Evolutionary conservation across 768 basidiomycete species (phyloP).

Genomic region (Butyriboletus loyo): DNA sequence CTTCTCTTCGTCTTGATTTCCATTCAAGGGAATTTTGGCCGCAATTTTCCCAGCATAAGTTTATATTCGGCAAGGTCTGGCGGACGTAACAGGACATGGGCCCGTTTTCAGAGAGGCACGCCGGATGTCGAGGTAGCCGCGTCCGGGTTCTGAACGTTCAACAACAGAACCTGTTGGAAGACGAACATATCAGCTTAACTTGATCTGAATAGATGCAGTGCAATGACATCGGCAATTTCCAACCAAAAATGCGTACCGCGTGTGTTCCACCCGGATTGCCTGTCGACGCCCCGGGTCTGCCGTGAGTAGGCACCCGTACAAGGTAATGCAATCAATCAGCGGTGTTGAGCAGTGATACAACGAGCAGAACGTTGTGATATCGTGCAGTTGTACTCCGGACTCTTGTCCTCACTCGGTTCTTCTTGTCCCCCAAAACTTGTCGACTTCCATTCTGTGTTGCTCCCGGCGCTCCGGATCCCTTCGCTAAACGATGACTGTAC

Average conservation of each 20-base stretch:
- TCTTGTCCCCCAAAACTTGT: background rate
- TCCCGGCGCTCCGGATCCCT: conserved; percentile 8
- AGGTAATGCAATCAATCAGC: conserved; percentile 10
- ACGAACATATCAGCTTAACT: conserved; percentile 5
- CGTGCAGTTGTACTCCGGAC: background rate
- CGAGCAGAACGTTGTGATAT: conserved; percentile 3
- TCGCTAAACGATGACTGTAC: conserved; percentile 17
- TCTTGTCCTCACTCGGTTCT: background rate
- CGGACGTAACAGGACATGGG: background rate
- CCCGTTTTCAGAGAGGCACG: background rate
- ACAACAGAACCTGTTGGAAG: conserved; percentile 1
- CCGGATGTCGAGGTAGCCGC: conserved; percentile 23
- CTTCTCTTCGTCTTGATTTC: conserved; percentile 1
- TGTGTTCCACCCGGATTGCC: conserved; percentile 18
- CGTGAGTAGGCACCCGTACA: background rate
- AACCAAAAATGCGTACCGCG: conserved; percentile 17
- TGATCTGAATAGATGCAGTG: conserved; percentile 17
- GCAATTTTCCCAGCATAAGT: background rate
- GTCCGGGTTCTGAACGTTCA: conserved; percentile 8
- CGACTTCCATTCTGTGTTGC: conserved; percentile 1
- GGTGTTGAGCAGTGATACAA: conserved; percentile 2
- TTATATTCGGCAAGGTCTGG: background rate
- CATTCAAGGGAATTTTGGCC: conserved; percentile 1
- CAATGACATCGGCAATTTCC: conserved; percentile 15
- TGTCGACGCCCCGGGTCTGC: background rate